These are phyloP conservation scores for Mycena latifolia DNA, from an alignment of 768 basidiomycete species.

Conservation along the genomic window DNA sequence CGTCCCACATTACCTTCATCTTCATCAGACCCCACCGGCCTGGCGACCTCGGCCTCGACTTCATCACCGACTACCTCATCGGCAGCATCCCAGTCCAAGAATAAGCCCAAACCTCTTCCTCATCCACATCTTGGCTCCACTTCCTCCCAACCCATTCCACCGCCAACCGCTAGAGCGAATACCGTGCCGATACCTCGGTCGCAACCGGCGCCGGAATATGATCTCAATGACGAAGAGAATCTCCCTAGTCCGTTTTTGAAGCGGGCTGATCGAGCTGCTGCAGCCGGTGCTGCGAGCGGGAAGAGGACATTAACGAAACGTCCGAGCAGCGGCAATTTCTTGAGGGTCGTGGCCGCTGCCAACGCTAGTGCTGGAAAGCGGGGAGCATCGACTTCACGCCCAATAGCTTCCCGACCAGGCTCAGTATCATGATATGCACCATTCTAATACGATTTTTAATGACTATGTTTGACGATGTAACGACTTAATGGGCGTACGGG, in stretches of 20 bases:
- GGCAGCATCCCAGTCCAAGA: constrained; percentile 35
- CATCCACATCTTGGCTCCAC: constrained; percentile 56
- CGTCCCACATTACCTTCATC: constrained; percentile 52
- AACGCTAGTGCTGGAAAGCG: constrained; percentile 37
- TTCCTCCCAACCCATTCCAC: constrained; percentile 32
- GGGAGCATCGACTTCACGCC: constrained; percentile 24
- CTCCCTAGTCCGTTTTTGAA: constrained; percentile 88
- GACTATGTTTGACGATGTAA: constrained; percentile 22
- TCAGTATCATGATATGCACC: constrained; percentile 29
- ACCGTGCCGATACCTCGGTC: constrained; percentile 44
- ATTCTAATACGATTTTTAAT: constrained; percentile 12
- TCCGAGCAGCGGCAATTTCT: constrained; percentile 34
- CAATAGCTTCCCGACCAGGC: constrained; percentile 22
- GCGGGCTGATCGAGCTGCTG: constrained; percentile 48
- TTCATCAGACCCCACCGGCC: constrained; percentile 53
- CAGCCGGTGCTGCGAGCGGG: constrained; percentile 7
- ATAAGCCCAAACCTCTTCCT: constrained; percentile 54
- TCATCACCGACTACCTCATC: constrained; percentile 16
- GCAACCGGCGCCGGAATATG: constrained; percentile 65
- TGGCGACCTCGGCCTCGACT: constrained; percentile 32
- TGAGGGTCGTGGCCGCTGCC: constrained; percentile 34
- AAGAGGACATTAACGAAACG: constrained; percentile 32
- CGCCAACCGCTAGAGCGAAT: constrained; percentile 31
- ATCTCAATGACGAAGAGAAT: constrained; percentile 84
- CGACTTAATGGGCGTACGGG: constrained; percentile 19